Base-by-base conservation (phyloP, 2,329 filamentous ascomycete genomes). In the Herpomyces periplanetae region DNA sequence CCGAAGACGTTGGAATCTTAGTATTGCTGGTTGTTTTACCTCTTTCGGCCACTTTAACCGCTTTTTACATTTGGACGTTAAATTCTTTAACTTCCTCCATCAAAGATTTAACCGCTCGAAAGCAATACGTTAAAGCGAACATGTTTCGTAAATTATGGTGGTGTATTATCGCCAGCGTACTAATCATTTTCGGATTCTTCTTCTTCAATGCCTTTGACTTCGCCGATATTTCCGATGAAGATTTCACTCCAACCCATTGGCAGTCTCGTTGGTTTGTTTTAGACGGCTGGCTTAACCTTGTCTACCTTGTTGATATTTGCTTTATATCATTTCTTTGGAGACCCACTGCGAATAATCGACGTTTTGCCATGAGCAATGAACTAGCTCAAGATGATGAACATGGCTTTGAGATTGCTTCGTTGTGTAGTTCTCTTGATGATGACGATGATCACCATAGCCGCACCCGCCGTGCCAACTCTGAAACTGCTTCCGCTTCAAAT, bases 121-220 rank as follows among this genome's bases (percentile, higher is more conserved):
- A 87, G 41, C 80, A 96, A 41, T 62, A 65, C 30, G 61, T 63
- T 30, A 96, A 96, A 37, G 69, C 73, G 18, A 40, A 54, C 39
- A 96, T 96, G 84, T 96, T 91, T 42, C 73, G 65, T 42, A 85
- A 84, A 38, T 55, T 96, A 7, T 96, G 84, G 73, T 96, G 73
- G 73, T 75, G 69, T 36, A 87, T 96, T 24, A 48, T 96, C 17
- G 47, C 55, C 26, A 85, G 65, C 35, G 85, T 96, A 34, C 43
- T 91, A 18, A 68, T 91, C 29, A 88, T 91, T 29, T 96, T 96
- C 30, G 71, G 51, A 22, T 96, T 96, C 45, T 88, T 96, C 48
- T 91, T 96, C 46, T 60, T 91, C 45, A 91, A 88, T 46, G 84
- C 66, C 29, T 71, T 88, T 39, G 69, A 66, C 1, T 87, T 96